A percentile compares a stretch with the other conserved stretches of the same genome.
These are phyloP conservation scores for Dendrocalamus sinicus DNA, from an alignment of 176 grass and related monocot genomes.

Conservation along the genomic window DNA sequence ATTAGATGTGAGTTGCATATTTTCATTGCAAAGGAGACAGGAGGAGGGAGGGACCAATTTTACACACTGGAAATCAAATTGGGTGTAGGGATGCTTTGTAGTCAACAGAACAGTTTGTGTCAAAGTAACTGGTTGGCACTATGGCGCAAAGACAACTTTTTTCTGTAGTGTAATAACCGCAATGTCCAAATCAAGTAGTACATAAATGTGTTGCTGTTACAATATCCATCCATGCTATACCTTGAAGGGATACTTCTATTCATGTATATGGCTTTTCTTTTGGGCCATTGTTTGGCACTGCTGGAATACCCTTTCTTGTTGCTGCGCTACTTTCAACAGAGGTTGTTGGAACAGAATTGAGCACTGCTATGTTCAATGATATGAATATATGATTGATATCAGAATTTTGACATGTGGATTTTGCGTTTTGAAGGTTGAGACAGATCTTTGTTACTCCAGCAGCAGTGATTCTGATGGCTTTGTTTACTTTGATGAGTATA, in stretches of 20 bases:
- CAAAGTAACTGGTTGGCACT: neutral
- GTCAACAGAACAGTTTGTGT: neutral
- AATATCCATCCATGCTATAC: neutral
- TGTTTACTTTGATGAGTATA: neutral
- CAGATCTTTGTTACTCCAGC: slow-evolving; percentile 5
- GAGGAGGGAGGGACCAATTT: neutral
- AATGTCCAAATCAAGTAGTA: slow-evolving; percentile 6
- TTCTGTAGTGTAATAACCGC: neutral
- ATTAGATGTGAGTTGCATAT: neutral
- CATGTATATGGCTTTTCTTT: neutral
- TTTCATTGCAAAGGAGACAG: slow-evolving; percentile 16
- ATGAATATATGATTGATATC: neutral
- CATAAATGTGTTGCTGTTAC: neutral
- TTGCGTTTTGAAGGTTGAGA: slow-evolving; percentile 35
- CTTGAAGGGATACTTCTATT: neutral
- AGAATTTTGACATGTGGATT: neutral
- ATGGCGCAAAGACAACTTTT: neutral
- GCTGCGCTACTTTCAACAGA: slow-evolving; percentile 6
- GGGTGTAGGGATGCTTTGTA: neutral
- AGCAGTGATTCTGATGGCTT: slow-evolving; percentile 39
- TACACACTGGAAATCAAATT: neutral
- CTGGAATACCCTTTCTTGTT: neutral
- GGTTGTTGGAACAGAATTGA: slow-evolving; percentile 2
- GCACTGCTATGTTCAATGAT: neutral
- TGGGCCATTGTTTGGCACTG: neutral